Conservation (phyloP, 257 asterid species). For the Oldenlandia corymbosa region DNA sequence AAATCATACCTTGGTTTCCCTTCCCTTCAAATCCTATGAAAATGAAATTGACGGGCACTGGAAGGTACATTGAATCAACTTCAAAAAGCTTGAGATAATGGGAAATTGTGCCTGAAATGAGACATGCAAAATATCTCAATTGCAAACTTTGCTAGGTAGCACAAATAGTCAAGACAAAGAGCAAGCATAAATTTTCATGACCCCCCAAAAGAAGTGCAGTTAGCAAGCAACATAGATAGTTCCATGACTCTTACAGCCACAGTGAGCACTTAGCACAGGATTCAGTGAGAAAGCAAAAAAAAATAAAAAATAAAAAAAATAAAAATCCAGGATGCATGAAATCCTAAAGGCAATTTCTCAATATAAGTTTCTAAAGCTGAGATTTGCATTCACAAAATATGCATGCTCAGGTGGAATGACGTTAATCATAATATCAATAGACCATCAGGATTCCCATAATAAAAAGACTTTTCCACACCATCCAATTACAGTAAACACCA, state of each 20-base stretch:
- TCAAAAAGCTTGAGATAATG: constrained; percentile 86
- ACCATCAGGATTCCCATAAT: not conserved
- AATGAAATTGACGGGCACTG: constrained; percentile 89
- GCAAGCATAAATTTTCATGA: not conserved
- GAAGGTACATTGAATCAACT: constrained; percentile 82
- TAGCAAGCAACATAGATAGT: not conserved
- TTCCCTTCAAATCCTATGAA: constrained; percentile 96
- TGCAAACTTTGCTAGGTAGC: constrained; percentile 6
- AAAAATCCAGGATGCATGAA: not conserved
- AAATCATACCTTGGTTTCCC: constrained; percentile 72
- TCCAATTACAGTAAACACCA: not conserved
- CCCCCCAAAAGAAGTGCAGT: not conserved
- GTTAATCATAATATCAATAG: not conserved
- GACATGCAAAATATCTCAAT: constrained; percentile 20
- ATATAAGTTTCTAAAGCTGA: not conserved
- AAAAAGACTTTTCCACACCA: not conserved
- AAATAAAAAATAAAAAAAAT: not conserved
- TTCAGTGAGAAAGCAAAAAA: too few species aligned
- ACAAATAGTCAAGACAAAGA: not conserved
- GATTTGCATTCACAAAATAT: not conserved
- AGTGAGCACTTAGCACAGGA: not conserved
- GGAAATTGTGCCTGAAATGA: constrained; percentile 70
- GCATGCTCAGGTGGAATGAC: not conserved
- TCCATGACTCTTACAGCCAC: not conserved
- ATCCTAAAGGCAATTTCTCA: constrained; percentile 1